These are phyloP conservation scores for Coemansia sp. DNA, from an alignment of 192 early-diverging fungal genomes.

Conservation along the genomic window DNA sequence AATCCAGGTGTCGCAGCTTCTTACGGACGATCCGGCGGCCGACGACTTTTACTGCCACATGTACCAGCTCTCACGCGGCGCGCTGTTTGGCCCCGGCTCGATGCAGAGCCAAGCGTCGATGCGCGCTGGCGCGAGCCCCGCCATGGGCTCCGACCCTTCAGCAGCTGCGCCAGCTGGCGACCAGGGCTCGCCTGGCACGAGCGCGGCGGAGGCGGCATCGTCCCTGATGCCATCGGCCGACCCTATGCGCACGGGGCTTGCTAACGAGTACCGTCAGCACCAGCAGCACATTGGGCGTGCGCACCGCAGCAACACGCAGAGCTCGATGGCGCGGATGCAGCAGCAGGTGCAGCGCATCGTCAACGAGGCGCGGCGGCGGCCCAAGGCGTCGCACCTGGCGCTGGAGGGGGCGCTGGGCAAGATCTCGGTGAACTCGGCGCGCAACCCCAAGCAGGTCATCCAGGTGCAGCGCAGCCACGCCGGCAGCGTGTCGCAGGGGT, in stretches of 20 bases:
- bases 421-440: conserved; percentile 84
- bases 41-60: conserved; percentile 99
- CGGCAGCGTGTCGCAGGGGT: conserved; percentile 19
- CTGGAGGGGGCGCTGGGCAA: conserved; percentile 95
- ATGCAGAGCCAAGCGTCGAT: background rate
- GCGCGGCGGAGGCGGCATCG: background rate
- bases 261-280: conserved; percentile 4
- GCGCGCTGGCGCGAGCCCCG: background rate
- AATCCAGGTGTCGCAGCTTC: conserved; percentile 94
- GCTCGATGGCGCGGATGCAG: conserved; percentile 75
- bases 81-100: conserved; percentile 10
- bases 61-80: conserved; percentile 69
- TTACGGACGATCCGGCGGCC: conserved; percentile 86
- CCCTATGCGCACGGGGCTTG: background rate
- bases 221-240: background rate
- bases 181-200: background rate
- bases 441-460: conserved; percentile 86
- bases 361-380: conserved; percentile 84
- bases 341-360: conserved; percentile 97
- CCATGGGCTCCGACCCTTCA: background rate
- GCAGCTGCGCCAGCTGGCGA: background rate
- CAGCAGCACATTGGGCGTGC: conserved; percentile 16
- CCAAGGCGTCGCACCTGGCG: conserved; percentile 80
- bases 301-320: conserved; percentile 47
- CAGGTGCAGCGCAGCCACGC: conserved; percentile 61